Conservation (phyloP, 2,329 filamentous ascomycete species). For the Coniochaeta sp. region DNA sequence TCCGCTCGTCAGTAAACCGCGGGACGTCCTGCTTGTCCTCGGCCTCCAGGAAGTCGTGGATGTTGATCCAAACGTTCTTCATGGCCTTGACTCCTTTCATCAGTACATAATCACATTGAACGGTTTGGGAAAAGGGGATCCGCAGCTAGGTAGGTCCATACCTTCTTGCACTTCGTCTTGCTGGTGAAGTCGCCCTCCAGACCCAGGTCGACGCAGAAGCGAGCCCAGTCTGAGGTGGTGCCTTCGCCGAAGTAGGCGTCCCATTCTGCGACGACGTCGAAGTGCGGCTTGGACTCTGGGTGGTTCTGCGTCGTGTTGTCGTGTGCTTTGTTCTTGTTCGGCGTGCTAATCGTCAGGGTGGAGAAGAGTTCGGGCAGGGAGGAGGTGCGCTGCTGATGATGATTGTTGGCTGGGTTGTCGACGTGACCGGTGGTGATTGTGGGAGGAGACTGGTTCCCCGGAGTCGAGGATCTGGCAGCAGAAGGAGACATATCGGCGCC, state of each 20-base stretch:
- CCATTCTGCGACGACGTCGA: conserved; percentile 13
- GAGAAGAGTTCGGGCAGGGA: too few species aligned
- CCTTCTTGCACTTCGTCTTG: conserved; percentile 38
- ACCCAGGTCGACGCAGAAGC: conserved; percentile 35
- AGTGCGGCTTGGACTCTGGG: not conserved
- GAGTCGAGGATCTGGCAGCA: too few species aligned
- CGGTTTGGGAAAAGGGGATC: not conserved
- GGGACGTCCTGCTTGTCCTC: conserved; percentile 16
- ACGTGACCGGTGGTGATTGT: too few species aligned
- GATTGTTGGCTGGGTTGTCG: too few species aligned
- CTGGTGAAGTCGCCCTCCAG: conserved; percentile 28
- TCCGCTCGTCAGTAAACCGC: conserved; percentile 23
- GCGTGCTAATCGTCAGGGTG: too few species aligned
- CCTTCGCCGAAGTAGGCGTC: conserved; percentile 22
- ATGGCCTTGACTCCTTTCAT: conserved; percentile 22
- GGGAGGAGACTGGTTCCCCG: too few species aligned
- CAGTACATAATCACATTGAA: not conserved
- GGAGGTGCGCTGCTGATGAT: too few species aligned
- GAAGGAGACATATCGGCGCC: too few species aligned
- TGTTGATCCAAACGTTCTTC: conserved; percentile 37
- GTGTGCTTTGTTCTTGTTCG: too few species aligned
- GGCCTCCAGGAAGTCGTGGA: conserved; percentile 35
- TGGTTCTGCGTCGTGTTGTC: too few species aligned
- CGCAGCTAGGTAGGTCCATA: too few species aligned
- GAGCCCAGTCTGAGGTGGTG: conserved; percentile 34